These are phyloP conservation scores for Terfezia boudieri DNA, from an alignment of 495 filamentous ascomycete genomes.

Conservation along the genomic window DNA sequence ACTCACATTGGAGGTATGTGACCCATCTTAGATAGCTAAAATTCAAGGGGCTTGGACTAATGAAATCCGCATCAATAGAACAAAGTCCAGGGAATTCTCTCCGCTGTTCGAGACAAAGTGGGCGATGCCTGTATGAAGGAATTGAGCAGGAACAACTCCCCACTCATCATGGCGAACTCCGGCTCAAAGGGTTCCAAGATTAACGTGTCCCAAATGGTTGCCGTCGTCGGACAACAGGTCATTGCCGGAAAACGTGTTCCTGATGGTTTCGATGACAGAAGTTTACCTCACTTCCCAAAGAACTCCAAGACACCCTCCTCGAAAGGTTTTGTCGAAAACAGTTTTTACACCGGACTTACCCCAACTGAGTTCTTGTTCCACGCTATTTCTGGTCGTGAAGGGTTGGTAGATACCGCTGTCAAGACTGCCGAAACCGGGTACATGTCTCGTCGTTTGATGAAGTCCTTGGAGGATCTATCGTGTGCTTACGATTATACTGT, in stretches of 20 bases:
- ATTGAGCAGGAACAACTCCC: slow-evolving; percentile 76
- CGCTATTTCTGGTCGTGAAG: slow-evolving; percentile 94
- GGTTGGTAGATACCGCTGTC: slow-evolving; percentile 96
- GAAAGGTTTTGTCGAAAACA: slow-evolving; percentile 92
- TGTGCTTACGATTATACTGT: slow-evolving; percentile 86
- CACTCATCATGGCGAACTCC: slow-evolving; percentile 88
- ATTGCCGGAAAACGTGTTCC: slow-evolving; percentile 82
- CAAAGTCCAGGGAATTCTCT: slow-evolving; percentile 70
- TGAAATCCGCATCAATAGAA: slow-evolving; percentile 22
- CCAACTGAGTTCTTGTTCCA: slow-evolving; percentile 94
- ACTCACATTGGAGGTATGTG: slow-evolving; percentile 48
- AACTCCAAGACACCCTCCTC: slow-evolving; percentile 71
- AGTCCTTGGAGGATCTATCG: slow-evolving; percentile 84
- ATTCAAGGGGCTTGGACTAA: background rate
- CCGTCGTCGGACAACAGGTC: slow-evolving; percentile 92
- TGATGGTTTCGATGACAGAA: slow-evolving; percentile 91
- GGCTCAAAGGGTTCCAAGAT: slow-evolving; percentile 90
- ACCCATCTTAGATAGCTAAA: background rate
- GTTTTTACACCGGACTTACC: slow-evolving; percentile 81
- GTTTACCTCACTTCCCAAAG: slow-evolving; percentile 85
- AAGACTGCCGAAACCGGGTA: slow-evolving; percentile 98
- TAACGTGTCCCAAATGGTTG: slow-evolving; percentile 98
- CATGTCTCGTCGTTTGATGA: slow-evolving; percentile 97
- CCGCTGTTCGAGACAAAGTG: slow-evolving; percentile 67
- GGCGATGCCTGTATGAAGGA: slow-evolving; percentile 79